Conservation (phyloP, 805 yeast species). For the Wickerhamomyces pijperi region DNA sequence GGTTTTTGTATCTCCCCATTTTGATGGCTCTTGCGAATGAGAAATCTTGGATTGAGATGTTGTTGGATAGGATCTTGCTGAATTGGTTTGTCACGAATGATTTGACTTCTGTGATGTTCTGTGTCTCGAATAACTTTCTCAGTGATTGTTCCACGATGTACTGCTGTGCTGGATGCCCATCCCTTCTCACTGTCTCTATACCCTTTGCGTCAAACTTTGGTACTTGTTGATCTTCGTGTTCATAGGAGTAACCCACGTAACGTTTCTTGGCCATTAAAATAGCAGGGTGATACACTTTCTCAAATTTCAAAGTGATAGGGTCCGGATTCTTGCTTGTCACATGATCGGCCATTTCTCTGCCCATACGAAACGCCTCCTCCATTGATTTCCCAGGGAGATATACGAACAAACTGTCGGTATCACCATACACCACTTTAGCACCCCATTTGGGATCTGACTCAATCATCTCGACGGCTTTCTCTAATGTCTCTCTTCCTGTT, state of each 20-base stretch:
- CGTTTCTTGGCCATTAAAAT: conserved; percentile 77
- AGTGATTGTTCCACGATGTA: conserved; percentile 65
- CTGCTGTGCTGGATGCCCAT: conserved; percentile 89
- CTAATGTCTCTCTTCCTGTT: conserved; percentile 78
- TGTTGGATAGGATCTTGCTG: conserved; percentile 47
- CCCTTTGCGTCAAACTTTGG: conserved; percentile 93
- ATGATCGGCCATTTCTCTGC: conserved; percentile 52
- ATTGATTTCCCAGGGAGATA: conserved; percentile 75
- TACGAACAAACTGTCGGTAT: conserved; percentile 89
- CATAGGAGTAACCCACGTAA: conserved; percentile 82
- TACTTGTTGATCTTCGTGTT: conserved; percentile 25
- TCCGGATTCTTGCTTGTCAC: conserved; percentile 63
- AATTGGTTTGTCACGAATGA: conserved; percentile 56
- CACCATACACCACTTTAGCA: conserved; percentile 93
- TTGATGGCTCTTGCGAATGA: conserved; percentile 88
- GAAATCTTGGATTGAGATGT: conserved; percentile 66
- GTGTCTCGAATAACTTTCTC: conserved; percentile 57
- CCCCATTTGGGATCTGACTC: conserved; percentile 56
- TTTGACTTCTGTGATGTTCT: conserved; percentile 63
- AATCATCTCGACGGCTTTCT: conserved; percentile 56
- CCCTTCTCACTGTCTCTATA: conserved; percentile 87
- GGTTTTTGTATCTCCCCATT: conserved; percentile 70
- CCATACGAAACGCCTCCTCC: conserved; percentile 68
- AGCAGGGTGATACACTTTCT: conserved; percentile 85
- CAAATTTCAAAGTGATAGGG: conserved; percentile 79